Evolutionary conservation across 139 green algal species (phyloP).

Genomic region (Pedinophyceae sp.): DNA sequence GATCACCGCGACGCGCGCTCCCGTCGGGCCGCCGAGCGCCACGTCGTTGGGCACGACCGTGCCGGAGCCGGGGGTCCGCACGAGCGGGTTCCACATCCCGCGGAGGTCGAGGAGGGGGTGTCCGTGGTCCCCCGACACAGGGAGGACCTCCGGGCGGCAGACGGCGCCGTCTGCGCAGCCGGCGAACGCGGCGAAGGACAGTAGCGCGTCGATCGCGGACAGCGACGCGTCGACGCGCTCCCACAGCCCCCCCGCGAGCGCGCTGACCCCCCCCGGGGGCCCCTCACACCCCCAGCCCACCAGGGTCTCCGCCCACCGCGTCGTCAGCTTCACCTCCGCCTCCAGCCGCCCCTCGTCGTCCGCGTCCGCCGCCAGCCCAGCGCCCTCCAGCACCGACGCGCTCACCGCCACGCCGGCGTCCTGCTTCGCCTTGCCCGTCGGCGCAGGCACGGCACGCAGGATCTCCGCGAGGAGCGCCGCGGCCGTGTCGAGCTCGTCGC

Average conservation of each 20-base stretch:
- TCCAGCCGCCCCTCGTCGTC: background rate
- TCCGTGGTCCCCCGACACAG: no score
- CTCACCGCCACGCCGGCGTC: no score
- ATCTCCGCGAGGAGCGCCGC: no score
- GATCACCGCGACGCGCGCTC: background rate
- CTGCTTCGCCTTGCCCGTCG: no score
- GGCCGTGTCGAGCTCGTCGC: no score
- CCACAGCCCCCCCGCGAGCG: no score
- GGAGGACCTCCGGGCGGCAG: background rate
- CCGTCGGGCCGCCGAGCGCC: conserved; percentile 2
- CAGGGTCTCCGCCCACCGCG: background rate
- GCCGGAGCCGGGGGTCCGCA: background rate
- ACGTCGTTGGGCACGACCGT: conserved; percentile 12
- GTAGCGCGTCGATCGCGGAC: background rate
- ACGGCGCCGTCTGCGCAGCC: background rate
- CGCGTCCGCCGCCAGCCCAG: background rate
- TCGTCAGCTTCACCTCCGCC: background rate
- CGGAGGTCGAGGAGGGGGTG: background rate
- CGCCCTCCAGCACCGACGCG: background rate
- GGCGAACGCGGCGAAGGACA: background rate
- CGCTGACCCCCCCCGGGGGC: no score
- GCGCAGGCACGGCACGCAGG: no score
- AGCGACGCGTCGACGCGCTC: background rate
- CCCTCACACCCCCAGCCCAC: background rate
- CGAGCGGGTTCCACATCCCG: conserved; percentile 40